Evolutionary conservation across 371 early-diverging fungal species (phyloP).

Genomic region (Haplosporangium sp.): DNA sequence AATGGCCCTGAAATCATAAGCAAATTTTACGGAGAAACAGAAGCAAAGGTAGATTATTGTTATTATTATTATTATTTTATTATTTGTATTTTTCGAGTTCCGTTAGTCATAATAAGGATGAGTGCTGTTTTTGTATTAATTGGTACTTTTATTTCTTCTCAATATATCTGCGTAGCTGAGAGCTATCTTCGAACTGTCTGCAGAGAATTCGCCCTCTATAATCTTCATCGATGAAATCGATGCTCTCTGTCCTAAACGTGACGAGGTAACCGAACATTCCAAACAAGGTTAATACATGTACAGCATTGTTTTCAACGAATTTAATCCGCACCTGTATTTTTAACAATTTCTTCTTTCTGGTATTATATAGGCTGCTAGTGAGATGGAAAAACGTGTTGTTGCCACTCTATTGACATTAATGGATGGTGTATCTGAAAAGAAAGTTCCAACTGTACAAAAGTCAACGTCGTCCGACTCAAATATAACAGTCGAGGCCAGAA

Average conservation of each 20-base stretch:
- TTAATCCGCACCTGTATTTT: neutral
- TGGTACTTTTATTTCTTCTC: neutral
- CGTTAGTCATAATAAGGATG: neutral
- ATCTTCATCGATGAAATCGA: slow-evolving; percentile 99
- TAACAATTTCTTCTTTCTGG: neutral
- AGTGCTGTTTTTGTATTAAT: neutral
- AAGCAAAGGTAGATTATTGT: slow-evolving; percentile 73
- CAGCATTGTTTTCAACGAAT: neutral
- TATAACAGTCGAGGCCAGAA: neutral
- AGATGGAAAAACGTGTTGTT: slow-evolving; percentile 92
- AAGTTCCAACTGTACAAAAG: slow-evolving; percentile 3
- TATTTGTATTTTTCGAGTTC: too few relatives aligned
- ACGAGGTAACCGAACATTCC: slow-evolving; percentile 66
- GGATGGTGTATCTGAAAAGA: slow-evolving; percentile 84
- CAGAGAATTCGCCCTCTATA: slow-evolving; percentile 87
- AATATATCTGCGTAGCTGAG: slow-evolving; percentile 64
- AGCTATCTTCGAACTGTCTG: slow-evolving; percentile 86
- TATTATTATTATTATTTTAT: too few relatives aligned
- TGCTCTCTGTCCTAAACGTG: slow-evolving; percentile 93
- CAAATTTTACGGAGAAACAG: slow-evolving; percentile 97
- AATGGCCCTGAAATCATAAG: slow-evolving; percentile 97
- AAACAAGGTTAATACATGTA: neutral
- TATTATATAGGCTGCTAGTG: slow-evolving; percentile 67
- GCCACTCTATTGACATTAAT: slow-evolving; percentile 96
- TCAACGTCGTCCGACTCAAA: slow-evolving; percentile 7